phyloP scores from a whole-genome alignment of 345 rosid species.

The Citrus sp. region DNA sequence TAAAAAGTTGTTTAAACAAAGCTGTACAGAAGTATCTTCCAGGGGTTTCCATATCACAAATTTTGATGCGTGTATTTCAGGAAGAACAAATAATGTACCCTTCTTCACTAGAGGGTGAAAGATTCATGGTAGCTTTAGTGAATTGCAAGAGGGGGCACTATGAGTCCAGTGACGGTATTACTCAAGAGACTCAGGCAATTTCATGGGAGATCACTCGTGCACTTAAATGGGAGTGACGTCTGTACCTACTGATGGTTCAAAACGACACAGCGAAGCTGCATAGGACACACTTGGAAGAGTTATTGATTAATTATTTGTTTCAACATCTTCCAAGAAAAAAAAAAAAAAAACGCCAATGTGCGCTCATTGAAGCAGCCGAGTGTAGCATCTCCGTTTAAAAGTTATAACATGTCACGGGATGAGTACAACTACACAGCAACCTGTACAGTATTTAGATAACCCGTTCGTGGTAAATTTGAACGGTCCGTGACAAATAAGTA shows the following conservation, averaged over 20 bases:
- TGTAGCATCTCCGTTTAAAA: background rate
- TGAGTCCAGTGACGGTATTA: slow-evolving; percentile 14
- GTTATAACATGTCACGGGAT: no score
- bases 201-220: slow-evolving; percentile 92
- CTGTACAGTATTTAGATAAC: no score
- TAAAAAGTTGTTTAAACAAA: no score
- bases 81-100: slow-evolving; percentile 88
- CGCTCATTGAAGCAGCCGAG: background rate
- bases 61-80: slow-evolving; percentile 33
- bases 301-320: background rate
- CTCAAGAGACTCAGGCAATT: slow-evolving; percentile 22
- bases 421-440: accelerated
- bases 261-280: background rate
- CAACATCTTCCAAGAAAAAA: background rate
- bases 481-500: background rate
- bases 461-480: no score
- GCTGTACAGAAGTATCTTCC: background rate
- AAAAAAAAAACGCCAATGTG: background rate
- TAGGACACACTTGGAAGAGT: background rate
- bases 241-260: background rate
- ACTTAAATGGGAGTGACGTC: slow-evolving; percentile 33
- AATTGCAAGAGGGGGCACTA: slow-evolving; percentile 34
- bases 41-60: background rate
- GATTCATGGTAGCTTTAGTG: slow-evolving; percentile 69
- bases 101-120: slow-evolving; percentile 67